Evolutionary conservation across 768 basidiomycete species (phyloP), one percentile per base, ranked within the genome.

Genomic region (Boletus subcaerulescens): DNA sequence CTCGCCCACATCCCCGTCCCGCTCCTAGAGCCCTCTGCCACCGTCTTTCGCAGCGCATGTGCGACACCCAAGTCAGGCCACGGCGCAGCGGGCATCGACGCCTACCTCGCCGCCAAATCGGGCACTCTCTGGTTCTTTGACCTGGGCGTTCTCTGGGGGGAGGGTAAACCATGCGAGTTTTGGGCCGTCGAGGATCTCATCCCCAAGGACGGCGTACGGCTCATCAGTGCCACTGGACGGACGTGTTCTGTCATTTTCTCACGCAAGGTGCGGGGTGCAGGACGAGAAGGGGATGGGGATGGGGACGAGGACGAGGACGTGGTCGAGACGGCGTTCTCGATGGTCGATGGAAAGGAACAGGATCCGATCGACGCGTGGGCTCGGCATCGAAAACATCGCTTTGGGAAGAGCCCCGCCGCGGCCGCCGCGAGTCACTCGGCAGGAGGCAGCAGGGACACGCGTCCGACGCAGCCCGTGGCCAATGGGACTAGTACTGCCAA

Each of bases 121-220:
- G 87, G 87, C 1, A 85, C 77, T 44, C 71, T 91, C 39, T 88
- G 88, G 85, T 91, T 91, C 74, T 74, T 86, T 44, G 71, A 76
- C 39, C 73, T 75, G 22, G 89, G 88, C 7, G 76, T 91, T 15
- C 76, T 91, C 9, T 87, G 86, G 81, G 87, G 85, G 22, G 85
- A 89, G 65, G 81, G 80, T 63, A 87, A 86, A 58, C 87, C 87
- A 3, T 89, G 86, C 63, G 86, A 89, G 60, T 91, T 88, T 62
- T 91, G 89, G 84, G 71, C 83, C 4, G 69, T 86, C 22, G 74
- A 77, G 43, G 81, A 85, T 58, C 68, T 91, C n/a, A 65, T 80
- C 17, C 70, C 74, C 48, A 77, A 74, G 53, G 81, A 81, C 18
- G 84, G 77, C 15, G 71, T 83, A 59, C 63, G 81, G 45, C 66